Evolutionary conservation across 2,329 filamentous ascomycete species (phyloP).

Genomic region (Boeremia exigua): DNA sequence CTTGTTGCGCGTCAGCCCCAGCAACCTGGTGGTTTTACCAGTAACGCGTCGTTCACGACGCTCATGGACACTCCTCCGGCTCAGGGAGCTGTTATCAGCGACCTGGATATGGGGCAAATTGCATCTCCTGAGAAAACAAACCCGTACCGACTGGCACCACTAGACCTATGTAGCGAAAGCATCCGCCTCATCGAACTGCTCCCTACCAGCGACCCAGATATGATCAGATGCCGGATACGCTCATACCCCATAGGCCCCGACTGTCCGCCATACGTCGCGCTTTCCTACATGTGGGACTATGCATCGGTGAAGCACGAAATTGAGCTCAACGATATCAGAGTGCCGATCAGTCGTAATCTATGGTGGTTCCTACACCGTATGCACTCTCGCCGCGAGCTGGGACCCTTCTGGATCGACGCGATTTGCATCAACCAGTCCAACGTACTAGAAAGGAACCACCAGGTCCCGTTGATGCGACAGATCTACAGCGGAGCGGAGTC

Average conservation of each 20-base stretch:
- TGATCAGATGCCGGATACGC: background rate
- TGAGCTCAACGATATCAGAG: background rate
- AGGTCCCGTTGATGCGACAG: conserved; percentile 22
- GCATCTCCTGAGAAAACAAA: background rate
- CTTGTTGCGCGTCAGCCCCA: no score
- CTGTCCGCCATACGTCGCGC: background rate
- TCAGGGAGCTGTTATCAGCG: background rate
- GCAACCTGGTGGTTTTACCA: no score
- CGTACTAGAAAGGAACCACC: conserved; percentile 17
- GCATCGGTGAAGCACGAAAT: background rate
- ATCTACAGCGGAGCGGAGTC: conserved; percentile 16
- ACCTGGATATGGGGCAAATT: background rate
- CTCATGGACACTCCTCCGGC: background rate
- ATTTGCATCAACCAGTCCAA: conserved; percentile 16
- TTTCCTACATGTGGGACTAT: background rate
- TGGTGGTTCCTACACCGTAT: background rate
- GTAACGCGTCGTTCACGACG: no score
- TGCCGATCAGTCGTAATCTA: background rate
- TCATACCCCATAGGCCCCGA: background rate
- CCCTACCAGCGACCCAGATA: background rate
- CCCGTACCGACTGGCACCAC: background rate
- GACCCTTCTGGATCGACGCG: background rate
- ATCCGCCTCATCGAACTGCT: background rate
- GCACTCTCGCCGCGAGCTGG: background rate
- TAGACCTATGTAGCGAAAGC: background rate